A percentile compares a stretch with the other conserved stretches of the same genome.
Conservation (phyloP, 2,329 filamentous ascomycete genomes). For the Pyrenophora teres region DNA sequence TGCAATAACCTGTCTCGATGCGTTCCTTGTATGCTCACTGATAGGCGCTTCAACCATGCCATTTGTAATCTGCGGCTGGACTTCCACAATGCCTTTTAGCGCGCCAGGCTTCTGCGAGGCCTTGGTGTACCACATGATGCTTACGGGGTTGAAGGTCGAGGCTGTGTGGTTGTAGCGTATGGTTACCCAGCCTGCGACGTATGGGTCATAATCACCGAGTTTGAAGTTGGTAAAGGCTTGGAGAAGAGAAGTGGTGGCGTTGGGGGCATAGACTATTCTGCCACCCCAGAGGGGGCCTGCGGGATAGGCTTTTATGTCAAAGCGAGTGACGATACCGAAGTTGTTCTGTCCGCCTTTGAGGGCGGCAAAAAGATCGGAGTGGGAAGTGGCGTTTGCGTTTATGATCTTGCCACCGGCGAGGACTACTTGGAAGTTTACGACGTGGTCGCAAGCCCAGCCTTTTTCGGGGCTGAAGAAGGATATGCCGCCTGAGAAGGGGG, state of each 20-base stretch:
- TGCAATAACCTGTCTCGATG: constrained; percentile 20
- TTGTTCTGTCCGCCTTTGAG: constrained; percentile 52
- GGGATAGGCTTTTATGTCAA: constrained; percentile 42
- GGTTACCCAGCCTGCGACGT: constrained; percentile 33
- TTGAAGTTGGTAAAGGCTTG: constrained; percentile 30
- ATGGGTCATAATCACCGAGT: constrained; percentile 22
- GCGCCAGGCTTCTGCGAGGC: constrained; percentile 23
- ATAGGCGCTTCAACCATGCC: constrained; percentile 22
- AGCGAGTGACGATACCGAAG: constrained; percentile 51
- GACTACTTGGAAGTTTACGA: constrained; percentile 43
- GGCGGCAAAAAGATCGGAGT: constrained; percentile 47
- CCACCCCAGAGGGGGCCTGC: constrained; percentile 25
- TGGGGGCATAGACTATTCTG: constrained; percentile 19
- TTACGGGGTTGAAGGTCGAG: constrained; percentile 18
- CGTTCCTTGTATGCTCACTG: constrained; percentile 28
- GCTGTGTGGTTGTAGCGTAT: constrained; percentile 28
- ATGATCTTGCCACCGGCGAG: constrained; percentile 47
- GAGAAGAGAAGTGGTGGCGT: constrained; percentile 19
- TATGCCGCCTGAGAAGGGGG: constrained; percentile 18
- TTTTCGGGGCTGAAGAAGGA: constrained; percentile 26
- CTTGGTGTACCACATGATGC: constrained; percentile 33
- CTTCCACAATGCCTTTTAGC: constrained; percentile 16
- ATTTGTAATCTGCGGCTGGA: constrained; percentile 23
- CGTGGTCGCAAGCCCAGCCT: constrained; percentile 32
- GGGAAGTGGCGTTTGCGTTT: constrained; percentile 43